A percentile compares a stretch with the other conserved stretches of the same genome.
phyloP scores from a whole-genome alignment of 2,329 filamentous ascomycete species.

The Paraphoma sp. region DNA sequence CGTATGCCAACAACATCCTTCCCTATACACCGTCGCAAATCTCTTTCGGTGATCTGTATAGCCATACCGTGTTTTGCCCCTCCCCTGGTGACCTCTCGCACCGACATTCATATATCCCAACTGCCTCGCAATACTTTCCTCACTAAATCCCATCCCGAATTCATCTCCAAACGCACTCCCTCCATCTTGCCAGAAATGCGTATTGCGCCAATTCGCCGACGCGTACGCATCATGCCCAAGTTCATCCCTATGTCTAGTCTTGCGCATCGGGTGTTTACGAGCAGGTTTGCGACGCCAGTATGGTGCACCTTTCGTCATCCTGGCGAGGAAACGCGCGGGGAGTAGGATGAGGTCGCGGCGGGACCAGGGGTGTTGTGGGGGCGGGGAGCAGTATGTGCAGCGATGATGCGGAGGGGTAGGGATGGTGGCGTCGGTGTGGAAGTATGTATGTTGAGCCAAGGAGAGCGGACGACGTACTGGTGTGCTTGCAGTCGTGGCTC shows the following conservation, averaged over 20 bases:
- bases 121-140: background rate
- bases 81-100: background rate
- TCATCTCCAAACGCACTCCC: too few relatives aligned
- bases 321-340: background rate
- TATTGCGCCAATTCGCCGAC: background rate
- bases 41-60: too few relatives aligned
- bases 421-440: background rate
- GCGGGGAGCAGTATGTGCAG: background rate
- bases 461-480: background rate
- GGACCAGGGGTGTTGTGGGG: background rate
- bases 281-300: background rate
- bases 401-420: background rate
- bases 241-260: background rate
- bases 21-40: background rate
- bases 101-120: background rate
- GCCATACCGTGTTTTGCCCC: background rate
- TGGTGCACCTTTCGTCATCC: background rate
- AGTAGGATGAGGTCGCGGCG: background rate
- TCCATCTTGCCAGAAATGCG: background rate
- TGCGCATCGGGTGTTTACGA: background rate
- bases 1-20: background rate
- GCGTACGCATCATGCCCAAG: background rate
- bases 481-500: background rate
- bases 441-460: background rate
- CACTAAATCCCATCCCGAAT: background rate